Percentiles rank a stretch among this genome's conserved stretches.
phyloP scores from a whole-genome alignment of 768 basidiomycete species.

The Boletus edulis region DNA sequence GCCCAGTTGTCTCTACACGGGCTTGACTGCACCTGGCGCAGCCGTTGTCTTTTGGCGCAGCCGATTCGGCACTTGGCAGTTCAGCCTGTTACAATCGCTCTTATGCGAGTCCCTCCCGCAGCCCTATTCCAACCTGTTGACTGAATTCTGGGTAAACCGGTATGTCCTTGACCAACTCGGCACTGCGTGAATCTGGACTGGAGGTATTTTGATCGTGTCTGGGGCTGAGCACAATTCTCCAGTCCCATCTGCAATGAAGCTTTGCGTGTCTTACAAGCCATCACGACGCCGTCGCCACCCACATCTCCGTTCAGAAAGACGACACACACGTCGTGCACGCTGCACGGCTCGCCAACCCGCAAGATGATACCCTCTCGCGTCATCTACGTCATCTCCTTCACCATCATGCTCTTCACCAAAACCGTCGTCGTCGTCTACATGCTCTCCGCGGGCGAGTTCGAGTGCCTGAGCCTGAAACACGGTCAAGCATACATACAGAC shows the following conservation, averaged over 20 bases:
- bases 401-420: slow-evolving; percentile 21
- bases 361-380: slow-evolving; percentile 17
- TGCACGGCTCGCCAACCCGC: slow-evolving; percentile 1
- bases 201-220: slow-evolving; percentile 8
- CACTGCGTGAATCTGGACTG: too few species aligned
- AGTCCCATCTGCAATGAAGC: slow-evolving; percentile 2
- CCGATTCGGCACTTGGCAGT: too few species aligned
- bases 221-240: not conserved
- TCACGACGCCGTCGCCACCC: not conserved
- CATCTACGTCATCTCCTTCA: slow-evolving; percentile 12
- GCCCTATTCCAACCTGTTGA: too few species aligned
- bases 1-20: too few species aligned
- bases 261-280: not conserved
- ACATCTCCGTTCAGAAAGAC: not conserved
- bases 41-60: too few species aligned
- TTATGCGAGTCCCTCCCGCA: too few species aligned
- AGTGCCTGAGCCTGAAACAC: slow-evolving; percentile 12
- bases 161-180: too few species aligned
- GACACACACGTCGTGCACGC: not conserved
- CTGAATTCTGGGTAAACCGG: too few species aligned
- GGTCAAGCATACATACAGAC: slow-evolving; percentile 18
- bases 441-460: slow-evolving; percentile 21
- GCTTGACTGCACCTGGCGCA: too few species aligned
- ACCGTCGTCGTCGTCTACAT: slow-evolving; percentile 15
- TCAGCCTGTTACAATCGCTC: too few species aligned